Base-by-base conservation (phyloP, 352 stramenopile species). In the Pythium pyrilobum region DNA sequence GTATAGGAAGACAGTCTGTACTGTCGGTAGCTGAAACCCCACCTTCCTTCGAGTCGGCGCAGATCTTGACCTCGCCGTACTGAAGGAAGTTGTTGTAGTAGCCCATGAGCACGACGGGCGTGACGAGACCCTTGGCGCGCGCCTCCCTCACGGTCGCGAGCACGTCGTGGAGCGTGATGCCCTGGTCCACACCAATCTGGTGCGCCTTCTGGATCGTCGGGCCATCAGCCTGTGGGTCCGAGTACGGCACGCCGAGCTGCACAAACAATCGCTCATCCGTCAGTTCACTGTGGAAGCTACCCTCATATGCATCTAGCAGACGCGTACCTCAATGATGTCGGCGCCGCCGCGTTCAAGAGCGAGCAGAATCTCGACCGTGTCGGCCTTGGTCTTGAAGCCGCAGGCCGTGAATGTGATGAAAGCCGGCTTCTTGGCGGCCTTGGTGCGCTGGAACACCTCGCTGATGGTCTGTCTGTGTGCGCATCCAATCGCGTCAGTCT, bases 61-160 rank as follows among this genome's bases (percentile, higher is more conserved):
- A 92, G 38, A 99, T 85, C 53, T 92, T 90, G 36, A 96, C 83
- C 49, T 98, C 81, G 12, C 96, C 96, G 66, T 98, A 99, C 67
- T 98, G 92, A 52, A 98, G 66, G 57, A 99, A 97, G 49, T 97
- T 98, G 78, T 99, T 99, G 81, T 97, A 98, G 81, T 99, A 94
- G 38, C 96, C 96, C 97, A 99, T 99, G 41, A 99, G 88, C 56
- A 99, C 92, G 28, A 99, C 89, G 16, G 97, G 97, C 28, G 95
- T 83, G 11, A 72, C 94, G 11, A 99, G 78, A 13, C 97, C 97
- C 70, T 91, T 83, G 16, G 49, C 54, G 32, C 97, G 88, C 24
- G 92, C 91, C 55, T 92, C 74, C 49, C 85, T 90, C 27, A 98
- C 94, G 27, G 96, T 98, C 16, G 72, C 77, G 18, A 99, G 77